Percentiles rank a stretch among this genome's conserved stretches.
Evolutionary conservation across 2,329 filamentous ascomycete genomes (phyloP).

Genomic region (Coniochaeta pulveracea): DNA sequence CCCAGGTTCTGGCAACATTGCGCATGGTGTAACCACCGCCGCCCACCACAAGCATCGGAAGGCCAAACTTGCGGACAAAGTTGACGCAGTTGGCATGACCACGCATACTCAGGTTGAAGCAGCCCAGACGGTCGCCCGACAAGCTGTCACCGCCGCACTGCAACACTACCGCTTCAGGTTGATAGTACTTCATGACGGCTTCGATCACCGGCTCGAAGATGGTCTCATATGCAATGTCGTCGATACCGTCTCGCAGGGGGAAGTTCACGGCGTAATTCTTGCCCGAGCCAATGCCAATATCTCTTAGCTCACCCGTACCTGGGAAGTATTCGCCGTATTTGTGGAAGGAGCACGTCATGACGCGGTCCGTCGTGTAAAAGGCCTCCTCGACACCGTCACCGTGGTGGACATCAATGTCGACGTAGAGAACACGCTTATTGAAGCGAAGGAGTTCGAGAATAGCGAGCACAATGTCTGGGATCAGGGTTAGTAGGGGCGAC

Average conservation of each 20-base stretch:
- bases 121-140: conserved; percentile 85
- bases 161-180: conserved; percentile 83
- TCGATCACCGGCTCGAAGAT: conserved; percentile 88
- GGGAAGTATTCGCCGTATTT: conserved; percentile 97
- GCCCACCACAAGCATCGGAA: conserved; percentile 85
- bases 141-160: conserved; percentile 95
- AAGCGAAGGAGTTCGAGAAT: conserved; percentile 86
- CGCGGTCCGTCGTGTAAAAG: conserved; percentile 73
- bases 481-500: conserved; percentile 5
- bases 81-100: conserved; percentile 91
- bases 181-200: conserved; percentile 77
- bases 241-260: conserved; percentile 82
- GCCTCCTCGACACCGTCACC: conserved; percentile 79
- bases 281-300: conserved; percentile 77
- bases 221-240: conserved; percentile 77
- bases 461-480: conserved; percentile 84
- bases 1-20: conserved; percentile 95
- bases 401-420: conserved; percentile 84
- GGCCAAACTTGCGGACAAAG: conserved; percentile 74
- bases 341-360: conserved; percentile 89
- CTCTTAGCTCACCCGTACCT: conserved; percentile 76
- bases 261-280: conserved; percentile 90
- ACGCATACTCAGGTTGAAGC: conserved; percentile 95
- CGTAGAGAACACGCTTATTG: conserved; percentile 92
- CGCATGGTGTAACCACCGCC: conserved; percentile 95